Conservation (phyloP, 805 yeast species). For the Myxozyma sirexii region DNA sequence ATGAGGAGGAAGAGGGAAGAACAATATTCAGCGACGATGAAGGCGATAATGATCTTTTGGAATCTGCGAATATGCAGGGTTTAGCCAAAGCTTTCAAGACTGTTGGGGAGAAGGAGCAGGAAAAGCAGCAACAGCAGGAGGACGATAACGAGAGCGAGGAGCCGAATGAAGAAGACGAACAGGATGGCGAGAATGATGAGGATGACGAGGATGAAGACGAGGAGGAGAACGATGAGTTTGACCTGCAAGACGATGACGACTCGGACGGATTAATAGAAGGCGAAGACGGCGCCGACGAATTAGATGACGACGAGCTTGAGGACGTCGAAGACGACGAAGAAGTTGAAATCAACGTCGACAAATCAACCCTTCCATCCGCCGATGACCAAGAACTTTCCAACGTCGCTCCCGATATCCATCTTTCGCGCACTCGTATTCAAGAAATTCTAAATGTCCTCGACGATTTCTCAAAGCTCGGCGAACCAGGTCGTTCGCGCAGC, state of each 20-base stretch:
- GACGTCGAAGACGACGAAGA: conserved; percentile 51
- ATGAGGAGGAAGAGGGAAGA: conserved; percentile 50
- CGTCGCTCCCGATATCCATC: conserved; percentile 70
- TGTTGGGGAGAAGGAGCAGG: conserved; percentile 30
- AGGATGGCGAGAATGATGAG: conserved; percentile 34
- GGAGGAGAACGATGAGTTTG: conserved; percentile 65
- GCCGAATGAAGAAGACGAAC: conserved; percentile 30
- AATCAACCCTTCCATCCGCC: conserved; percentile 64
- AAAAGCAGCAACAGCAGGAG: background rate
- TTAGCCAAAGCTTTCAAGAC: conserved; percentile 36
- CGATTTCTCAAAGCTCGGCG: conserved; percentile 78
- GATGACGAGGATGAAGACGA: conserved; percentile 62
- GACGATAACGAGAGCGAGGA: background rate
- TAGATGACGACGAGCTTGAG: conserved; percentile 44
- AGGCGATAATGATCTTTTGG: conserved; percentile 58
- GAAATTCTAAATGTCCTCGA: conserved; percentile 94
- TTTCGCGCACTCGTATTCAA: conserved; percentile 89
- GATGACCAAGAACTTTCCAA: conserved; percentile 54
- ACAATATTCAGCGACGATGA: conserved; percentile 83
- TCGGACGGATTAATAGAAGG: conserved; percentile 34
- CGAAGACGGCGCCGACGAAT: conserved; percentile 58
- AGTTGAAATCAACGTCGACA: conserved; percentile 60
- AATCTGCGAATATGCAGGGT: conserved; percentile 39
- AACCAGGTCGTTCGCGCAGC: conserved; percentile 82
- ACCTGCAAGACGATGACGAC: conserved; percentile 56